A percentile compares a stretch with the other conserved stretches of the same genome.
These are phyloP conservation scores for Plasmodium coatneyi DNA, from an alignment of 169 alveolate genomes.

Conservation along the genomic window DNA sequence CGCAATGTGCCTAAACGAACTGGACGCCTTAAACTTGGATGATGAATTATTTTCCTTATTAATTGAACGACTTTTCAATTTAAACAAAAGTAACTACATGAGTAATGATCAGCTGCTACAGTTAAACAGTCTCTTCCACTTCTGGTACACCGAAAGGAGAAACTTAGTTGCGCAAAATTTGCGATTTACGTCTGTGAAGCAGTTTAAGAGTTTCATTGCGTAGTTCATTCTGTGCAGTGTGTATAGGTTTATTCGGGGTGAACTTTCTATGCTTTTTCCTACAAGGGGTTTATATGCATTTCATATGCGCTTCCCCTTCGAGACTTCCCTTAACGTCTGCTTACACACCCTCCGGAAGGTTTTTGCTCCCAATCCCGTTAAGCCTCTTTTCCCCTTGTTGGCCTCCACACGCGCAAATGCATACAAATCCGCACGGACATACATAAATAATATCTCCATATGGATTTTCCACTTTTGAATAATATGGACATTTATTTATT, in stretches of 20 bases:
- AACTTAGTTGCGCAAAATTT: conserved; percentile 4
- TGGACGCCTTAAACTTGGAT: conserved; percentile 59
- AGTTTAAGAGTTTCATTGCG: conserved; percentile 17
- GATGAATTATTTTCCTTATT: conserved; percentile 59
- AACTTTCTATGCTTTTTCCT: neutral
- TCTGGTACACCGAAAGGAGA: conserved; percentile 5
- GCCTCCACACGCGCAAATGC: neutral
- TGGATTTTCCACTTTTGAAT: neutral
- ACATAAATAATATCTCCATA: neutral
- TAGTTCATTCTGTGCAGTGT: neutral
- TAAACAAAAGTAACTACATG: conserved; percentile 47
- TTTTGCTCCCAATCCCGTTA: neutral
- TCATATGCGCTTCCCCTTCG: neutral
- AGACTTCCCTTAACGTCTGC: neutral
- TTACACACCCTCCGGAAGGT: neutral
- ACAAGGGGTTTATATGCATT: neutral
- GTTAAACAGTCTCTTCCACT: conserved; percentile 21
- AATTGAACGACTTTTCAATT: conserved; percentile 47
- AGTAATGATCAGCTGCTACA: conserved; percentile 51
- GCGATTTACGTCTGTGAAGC: conserved; percentile 12
- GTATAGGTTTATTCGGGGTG: neutral
- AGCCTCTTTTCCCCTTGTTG: neutral
- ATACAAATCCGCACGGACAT: neutral
- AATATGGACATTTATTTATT: neutral
- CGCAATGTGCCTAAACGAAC: conserved; percentile 55